These are phyloP conservation scores for Neonectria sp. DNA, from an alignment of 2,329 filamentous ascomycete genomes.

Conservation along the genomic window DNA sequence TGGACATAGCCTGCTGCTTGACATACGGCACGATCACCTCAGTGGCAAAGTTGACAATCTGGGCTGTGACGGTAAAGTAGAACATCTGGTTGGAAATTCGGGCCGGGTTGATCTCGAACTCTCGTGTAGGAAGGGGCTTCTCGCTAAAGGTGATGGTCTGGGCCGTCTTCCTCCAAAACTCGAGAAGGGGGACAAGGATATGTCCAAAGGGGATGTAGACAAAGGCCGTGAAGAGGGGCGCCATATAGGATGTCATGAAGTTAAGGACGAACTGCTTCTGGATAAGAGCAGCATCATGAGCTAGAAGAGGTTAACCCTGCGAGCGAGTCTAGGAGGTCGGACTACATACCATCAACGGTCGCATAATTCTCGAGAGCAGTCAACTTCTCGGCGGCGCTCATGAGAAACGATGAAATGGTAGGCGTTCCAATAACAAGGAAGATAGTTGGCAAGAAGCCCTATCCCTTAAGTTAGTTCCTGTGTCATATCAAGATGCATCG, in stretches of 20 bases:
- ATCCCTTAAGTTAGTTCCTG: slow-evolving; percentile 30
- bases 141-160: slow-evolving; percentile 83
- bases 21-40: slow-evolving; percentile 89
- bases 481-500: not conserved
- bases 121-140: slow-evolving; percentile 74
- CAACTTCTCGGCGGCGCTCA: slow-evolving; percentile 80
- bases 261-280: slow-evolving; percentile 96
- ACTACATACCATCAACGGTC: slow-evolving; percentile 75
- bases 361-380: slow-evolving; percentile 94
- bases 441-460: slow-evolving; percentile 91
- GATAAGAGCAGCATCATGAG: slow-evolving; percentile 86
- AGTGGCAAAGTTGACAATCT: slow-evolving; percentile 88
- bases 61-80: slow-evolving; percentile 95
- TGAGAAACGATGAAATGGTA: slow-evolving; percentile 82
- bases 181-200: slow-evolving; percentile 86
- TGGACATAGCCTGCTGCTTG: slow-evolving; percentile 83
- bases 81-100: slow-evolving; percentile 93
- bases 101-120: slow-evolving; percentile 87
- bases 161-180: slow-evolving; percentile 83
- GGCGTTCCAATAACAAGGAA: slow-evolving; percentile 88
- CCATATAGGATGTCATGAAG: slow-evolving; percentile 95
- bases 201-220: slow-evolving; percentile 94
- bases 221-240: slow-evolving; percentile 93
- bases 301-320: slow-evolving; percentile 55
- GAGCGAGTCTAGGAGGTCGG: slow-evolving; percentile 23